These are phyloP conservation scores for Eucalyptus tenuipes DNA, from an alignment of 345 rosid species.

Conservation along the genomic window DNA sequence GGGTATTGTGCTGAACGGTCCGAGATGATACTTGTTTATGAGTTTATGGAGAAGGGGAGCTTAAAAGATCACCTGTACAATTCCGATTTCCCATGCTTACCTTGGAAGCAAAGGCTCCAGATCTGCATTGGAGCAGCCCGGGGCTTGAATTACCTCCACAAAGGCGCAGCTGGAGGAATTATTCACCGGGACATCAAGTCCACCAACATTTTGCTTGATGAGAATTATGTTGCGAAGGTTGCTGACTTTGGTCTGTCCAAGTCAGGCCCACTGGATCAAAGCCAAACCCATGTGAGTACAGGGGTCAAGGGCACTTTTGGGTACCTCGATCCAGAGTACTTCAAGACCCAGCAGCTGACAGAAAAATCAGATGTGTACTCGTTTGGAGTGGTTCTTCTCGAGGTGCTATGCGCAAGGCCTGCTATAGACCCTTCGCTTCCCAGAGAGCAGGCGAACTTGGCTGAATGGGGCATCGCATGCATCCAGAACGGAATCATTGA, in stretches of 20 bases:
- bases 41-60: conserved; percentile 48
- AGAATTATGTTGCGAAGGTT: conserved; percentile 32
- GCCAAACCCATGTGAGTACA: conserved; percentile 19
- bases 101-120: conserved; percentile 48
- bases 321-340: conserved; percentile 47
- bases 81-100: conserved; percentile 12
- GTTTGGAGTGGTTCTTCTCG: conserved; percentile 46
- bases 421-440: conserved; percentile 18
- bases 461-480: conserved; percentile 29
- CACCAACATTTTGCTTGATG: conserved; percentile 46
- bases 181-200: conserved; percentile 56
- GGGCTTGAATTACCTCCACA: conserved; percentile 44
- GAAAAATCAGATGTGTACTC: conserved; percentile 56
- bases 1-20: conserved; percentile 53
- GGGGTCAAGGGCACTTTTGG: conserved; percentile 43
- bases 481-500: conserved; percentile 20
- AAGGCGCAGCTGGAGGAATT: conserved; percentile 21
- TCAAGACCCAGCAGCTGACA: conserved; percentile 28
- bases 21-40: conserved; percentile 53
- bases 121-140: conserved; percentile 50
- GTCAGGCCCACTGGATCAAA: conserved; percentile 8
- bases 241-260: conserved; percentile 57
- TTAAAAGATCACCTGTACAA: conserved; percentile 35
- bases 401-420: conserved; percentile 42
- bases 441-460: conserved; percentile 32